phyloP scores from a whole-genome alignment of 768 basidiomycete species.

The Tricholoma matsutake region DNA sequence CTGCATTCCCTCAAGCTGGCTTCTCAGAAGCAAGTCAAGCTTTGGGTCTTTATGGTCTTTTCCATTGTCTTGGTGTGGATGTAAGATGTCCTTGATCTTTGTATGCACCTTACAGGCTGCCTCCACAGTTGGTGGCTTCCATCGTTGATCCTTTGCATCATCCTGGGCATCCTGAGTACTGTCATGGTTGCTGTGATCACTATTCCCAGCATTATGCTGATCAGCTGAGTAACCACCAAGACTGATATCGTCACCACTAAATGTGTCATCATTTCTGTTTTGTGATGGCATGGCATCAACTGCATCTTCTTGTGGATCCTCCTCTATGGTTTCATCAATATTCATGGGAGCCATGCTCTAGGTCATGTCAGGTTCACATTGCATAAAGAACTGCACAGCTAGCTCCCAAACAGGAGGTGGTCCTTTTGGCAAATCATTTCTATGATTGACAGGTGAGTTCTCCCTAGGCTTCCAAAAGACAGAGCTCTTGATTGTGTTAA shows the following conservation, averaged over 20 bases:
- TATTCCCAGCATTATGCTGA: background rate
- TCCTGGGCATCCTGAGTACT: slow-evolving; percentile 1
- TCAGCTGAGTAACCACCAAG: background rate
- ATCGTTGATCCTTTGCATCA: background rate
- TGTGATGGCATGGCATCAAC: background rate
- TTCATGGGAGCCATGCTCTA: background rate
- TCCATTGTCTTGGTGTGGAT: slow-evolving; percentile 4
- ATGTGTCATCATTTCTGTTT: background rate
- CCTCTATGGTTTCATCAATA: background rate
- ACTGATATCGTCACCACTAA: background rate
- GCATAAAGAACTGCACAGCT: background rate
- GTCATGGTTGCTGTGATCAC: background rate
- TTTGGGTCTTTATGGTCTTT: background rate
- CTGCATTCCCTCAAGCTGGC: slow-evolving; percentile 2
- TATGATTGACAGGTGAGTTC: slow-evolving; percentile 1
- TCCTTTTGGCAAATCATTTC: background rate
- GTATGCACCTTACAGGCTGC: background rate
- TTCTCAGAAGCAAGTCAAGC: slow-evolving; percentile 6
- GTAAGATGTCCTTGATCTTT: slow-evolving; percentile 1
- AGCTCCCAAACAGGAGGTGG: background rate
- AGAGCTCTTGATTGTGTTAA: background rate
- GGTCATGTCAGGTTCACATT: background rate
- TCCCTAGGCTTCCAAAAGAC: background rate
- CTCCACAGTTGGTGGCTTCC: background rate
- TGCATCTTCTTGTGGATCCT: background rate